Evolutionary conservation across 345 rosid species (phyloP), one percentile per base, ranked within the genome.

Genomic region (Rhodamnia argentea): DNA sequence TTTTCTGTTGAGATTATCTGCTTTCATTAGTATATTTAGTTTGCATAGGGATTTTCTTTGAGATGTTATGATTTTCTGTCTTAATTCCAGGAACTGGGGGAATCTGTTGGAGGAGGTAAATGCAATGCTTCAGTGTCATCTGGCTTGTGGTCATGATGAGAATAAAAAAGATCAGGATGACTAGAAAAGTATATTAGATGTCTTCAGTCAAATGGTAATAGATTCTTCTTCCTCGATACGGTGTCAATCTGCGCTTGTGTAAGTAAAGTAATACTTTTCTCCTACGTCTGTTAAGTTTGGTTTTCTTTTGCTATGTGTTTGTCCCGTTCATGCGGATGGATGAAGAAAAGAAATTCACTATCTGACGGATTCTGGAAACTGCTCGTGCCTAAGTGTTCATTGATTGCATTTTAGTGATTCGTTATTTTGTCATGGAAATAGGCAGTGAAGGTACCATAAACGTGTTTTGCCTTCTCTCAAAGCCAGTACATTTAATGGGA

Each of bases 231-330:
- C n/a, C 70, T n/a, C 2, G 2, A 59, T 1, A 3, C 13, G 2
- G 1, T 59, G 0, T 59, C 18, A 5, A n/a, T 59, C 2, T 59
- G 0, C 0, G 32, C 70, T 1, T 59, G 18, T 58, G 27, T n/a
- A 6, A 59, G 13, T n/a, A 59, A 59, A 59, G 64, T 13, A 59
- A 59, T n/a, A n/a, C 32, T n/a, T 2, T 13, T n/a, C 70, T 60
- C 6, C 37, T 10, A 58, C 22, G 16, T 53, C 22, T 15, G 15
- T 53, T 53, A 6, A 53, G 15, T 16, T 53, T 53, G 55, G 55
- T 14, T 53, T 14, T 53, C 20, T 53, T 53, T 14, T 9, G 55
- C 20, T 15, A 53, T 16, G 55, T 15, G 56, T 16, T 53, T 16
- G 18, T 53, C 6, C 56, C 7, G 2, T 37, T 37, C 40, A 37